Conservation (phyloP, 2,329 filamentous ascomycete genomes). For the Metarhizium guizhouense region DNA sequence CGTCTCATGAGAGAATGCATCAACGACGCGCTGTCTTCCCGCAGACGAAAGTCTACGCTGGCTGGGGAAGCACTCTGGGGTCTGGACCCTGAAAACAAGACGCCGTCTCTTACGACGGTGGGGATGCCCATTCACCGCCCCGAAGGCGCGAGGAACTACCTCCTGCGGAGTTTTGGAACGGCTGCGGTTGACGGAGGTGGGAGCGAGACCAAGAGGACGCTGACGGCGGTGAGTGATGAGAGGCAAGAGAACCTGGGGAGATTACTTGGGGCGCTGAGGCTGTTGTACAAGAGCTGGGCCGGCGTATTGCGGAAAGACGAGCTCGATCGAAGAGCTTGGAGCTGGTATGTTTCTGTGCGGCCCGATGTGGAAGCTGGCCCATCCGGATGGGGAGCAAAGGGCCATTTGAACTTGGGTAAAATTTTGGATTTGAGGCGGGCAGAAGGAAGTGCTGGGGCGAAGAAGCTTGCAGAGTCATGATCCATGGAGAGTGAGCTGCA, state of each 20-base stretch:
- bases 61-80: constrained; percentile 51
- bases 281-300: constrained; percentile 68
- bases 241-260: constrained; percentile 62
- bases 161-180: constrained; percentile 50
- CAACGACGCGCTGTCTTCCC: constrained; percentile 43
- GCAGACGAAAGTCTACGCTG: constrained; percentile 26
- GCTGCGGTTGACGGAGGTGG: constrained; percentile 14
- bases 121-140: constrained; percentile 68
- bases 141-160: constrained; percentile 54
- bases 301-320: constrained; percentile 53
- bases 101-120: constrained; percentile 26
- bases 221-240: constrained; percentile 43
- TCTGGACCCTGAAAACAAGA: constrained; percentile 44
- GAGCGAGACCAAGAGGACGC: constrained; percentile 37
- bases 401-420: constrained; percentile 53
- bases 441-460: not conserved
- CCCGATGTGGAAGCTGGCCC: constrained; percentile 67
- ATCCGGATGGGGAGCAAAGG: constrained; percentile 78
- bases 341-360: constrained; percentile 70
- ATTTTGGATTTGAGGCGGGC: constrained; percentile 51
- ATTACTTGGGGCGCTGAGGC: constrained; percentile 60
- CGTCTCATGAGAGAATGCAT: constrained; percentile 51
- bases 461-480: not conserved
- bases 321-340: constrained; percentile 68
- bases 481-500: not conserved